Conservation (phyloP, 2,329 filamentous ascomycete genomes). For the Claviceps humidiphila region DNA sequence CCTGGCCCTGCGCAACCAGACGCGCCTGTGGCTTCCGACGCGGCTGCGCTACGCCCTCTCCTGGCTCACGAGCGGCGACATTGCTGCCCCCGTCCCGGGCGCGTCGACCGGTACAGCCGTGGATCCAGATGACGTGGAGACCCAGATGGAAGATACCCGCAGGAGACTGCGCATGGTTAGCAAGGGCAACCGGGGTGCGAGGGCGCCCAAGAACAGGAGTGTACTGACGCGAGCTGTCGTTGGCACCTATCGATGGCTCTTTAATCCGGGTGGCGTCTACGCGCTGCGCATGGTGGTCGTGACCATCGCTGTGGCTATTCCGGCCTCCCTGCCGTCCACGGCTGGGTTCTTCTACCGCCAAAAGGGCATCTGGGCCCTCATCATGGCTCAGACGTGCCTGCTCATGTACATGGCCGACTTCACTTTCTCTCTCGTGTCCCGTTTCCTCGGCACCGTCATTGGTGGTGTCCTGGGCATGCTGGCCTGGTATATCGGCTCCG, state of each 20-base stretch:
- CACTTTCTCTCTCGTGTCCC: conserved; percentile 28
- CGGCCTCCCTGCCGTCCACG: conserved; percentile 25
- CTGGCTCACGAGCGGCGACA: conserved; percentile 21
- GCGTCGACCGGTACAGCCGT: conserved; percentile 7
- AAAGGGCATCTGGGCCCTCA: conserved; percentile 38
- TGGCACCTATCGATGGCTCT: conserved; percentile 26
- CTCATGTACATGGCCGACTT: conserved; percentile 39
- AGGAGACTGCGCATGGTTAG: conserved; percentile 22
- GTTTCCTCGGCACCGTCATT: conserved; percentile 29
- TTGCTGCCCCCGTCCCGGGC: conserved; percentile 10
- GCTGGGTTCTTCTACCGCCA: conserved; percentile 38
- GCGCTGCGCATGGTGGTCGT: conserved; percentile 33
- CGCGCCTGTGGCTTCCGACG: conserved; percentile 29
- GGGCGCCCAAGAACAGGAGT: conserved; percentile 7
- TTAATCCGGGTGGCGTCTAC: conserved; percentile 29
- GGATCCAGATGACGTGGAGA: conserved; percentile 12
- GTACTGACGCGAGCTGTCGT: conserved; percentile 14
- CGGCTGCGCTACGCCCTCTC: conserved; percentile 24
- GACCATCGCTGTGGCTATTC: conserved; percentile 29
- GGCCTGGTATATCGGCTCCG: conserved; percentile 39
- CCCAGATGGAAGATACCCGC: conserved; percentile 21
- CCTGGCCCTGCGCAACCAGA: conserved; percentile 19
- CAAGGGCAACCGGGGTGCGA: conserved; percentile 11
- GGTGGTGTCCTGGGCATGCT: conserved; percentile 33
- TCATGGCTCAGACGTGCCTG: conserved; percentile 35